Base-by-base conservation (phyloP, 2,329 filamentous ascomycete species). In the Arthrocladium fulminans region DNA sequence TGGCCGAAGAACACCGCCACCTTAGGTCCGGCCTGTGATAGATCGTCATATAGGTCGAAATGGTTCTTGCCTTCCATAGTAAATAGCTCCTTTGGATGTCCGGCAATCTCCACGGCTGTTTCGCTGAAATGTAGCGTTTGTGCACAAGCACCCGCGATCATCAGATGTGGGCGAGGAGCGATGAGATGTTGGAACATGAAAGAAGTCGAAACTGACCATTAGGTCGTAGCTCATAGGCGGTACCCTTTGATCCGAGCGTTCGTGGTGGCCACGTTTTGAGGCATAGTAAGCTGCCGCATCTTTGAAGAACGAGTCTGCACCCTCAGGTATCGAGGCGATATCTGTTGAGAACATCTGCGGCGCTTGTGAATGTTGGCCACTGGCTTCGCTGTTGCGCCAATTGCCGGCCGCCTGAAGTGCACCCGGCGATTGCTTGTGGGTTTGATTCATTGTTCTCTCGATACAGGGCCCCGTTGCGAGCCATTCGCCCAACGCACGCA, bases 401-500 rank as follows among this genome's bases (percentile, higher is more conserved):
- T 48, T 44, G n/a, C 35, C 47, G 6, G 51, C 46, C 25, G 20
- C 50, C 22, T 40, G 29, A 12, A 52, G 51, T 7, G 38, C 29
- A 17, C 48, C 22, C n/a, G 19, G 13, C 38, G n/a, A 51, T 45
- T 2, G 35, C 50, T 23, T 43, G 24, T 13, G 38, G 24, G 20
- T 48, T 42, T 17, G 46, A 47, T 23, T 50, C 42, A 15, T 51
- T 47, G 32, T 35, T 35, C 32, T 35, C 32, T 12, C 27, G 25
- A 12, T 51, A 35, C 32, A 51, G 25, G 37, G 32, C 30, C 6
- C 61, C 61, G 34, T 52, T 38, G 25, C 64, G 61, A 12, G 58
- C 53, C 50, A 61, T 57, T 23, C 46, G 42, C 22, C 67, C 65
- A n/a, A 67, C 51, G 44, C 60, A 61, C 1, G 59, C 61, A 1